Evolutionary conservation across 2,329 filamentous ascomycete genomes (phyloP).

Genomic region (Calonectria hawksworthii): DNA sequence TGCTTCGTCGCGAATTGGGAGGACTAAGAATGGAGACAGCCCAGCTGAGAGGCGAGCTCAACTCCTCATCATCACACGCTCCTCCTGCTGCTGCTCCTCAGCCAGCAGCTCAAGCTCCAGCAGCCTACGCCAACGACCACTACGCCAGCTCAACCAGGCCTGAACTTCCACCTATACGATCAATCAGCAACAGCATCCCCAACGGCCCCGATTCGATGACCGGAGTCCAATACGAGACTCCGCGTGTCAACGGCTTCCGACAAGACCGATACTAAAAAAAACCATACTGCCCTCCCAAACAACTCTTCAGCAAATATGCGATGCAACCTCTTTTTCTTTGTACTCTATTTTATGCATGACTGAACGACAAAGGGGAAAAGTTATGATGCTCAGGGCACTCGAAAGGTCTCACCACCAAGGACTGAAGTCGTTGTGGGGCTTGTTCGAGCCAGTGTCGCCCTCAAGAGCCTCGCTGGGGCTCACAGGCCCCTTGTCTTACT

Average conservation of each 20-base stretch:
- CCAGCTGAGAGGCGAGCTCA: constrained; percentile 58
- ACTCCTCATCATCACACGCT: constrained; percentile 46
- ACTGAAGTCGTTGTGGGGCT: constrained; percentile 18
- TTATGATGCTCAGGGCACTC: constrained; percentile 38
- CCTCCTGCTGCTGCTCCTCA: constrained; percentile 36
- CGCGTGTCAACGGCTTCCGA: constrained; percentile 63
- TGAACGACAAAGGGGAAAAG: constrained; percentile 45
- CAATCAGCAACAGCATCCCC: constrained; percentile 60
- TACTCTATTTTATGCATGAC: constrained; percentile 40
- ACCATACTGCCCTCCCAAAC: neutral
- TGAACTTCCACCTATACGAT: constrained; percentile 70
- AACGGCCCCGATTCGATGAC: constrained; percentile 73
- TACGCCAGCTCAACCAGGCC: constrained; percentile 56
- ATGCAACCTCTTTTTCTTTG: constrained; percentile 32
- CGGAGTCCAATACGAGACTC: constrained; percentile 73
- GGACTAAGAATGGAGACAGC: constrained; percentile 62
- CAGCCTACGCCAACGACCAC: constrained; percentile 47
- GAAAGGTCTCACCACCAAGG: constrained; percentile 30
- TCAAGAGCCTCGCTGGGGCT: constrained; percentile 25
- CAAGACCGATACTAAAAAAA: constrained; percentile 55
- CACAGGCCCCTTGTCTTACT: constrained; percentile 37
- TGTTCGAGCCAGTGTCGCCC: constrained; percentile 21
- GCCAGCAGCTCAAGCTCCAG: constrained; percentile 38
- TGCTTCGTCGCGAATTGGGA: constrained; percentile 64
- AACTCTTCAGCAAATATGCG: constrained; percentile 5